Evolutionary conservation across 805 yeast genomes (phyloP).

Genomic region (Saccharomyces paradoxus): DNA sequence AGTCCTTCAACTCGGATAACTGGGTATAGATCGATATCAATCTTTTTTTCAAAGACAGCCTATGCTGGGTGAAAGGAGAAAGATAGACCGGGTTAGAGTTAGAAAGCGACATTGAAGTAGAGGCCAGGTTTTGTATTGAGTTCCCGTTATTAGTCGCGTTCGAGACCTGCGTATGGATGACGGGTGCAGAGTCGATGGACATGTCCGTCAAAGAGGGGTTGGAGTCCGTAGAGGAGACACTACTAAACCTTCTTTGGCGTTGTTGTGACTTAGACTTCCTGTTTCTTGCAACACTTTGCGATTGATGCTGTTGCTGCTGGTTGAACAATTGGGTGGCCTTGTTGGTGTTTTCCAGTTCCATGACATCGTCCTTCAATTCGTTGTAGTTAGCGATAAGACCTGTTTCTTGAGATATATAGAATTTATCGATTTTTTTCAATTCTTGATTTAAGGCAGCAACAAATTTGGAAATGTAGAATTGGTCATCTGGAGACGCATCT

Average conservation of each 20-base stretch:
- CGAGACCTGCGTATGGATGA: not conserved
- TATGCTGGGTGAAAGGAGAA: slow-evolving; percentile 23
- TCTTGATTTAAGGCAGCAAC: slow-evolving; percentile 69
- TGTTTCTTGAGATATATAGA: slow-evolving; percentile 60
- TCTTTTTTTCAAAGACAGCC: slow-evolving; percentile 59
- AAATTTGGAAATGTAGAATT: slow-evolving; percentile 50
- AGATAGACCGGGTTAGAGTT: slow-evolving; percentile 1
- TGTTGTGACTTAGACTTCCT: slow-evolving; percentile 4
- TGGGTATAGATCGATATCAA: slow-evolving; percentile 59
- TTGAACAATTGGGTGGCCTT: not conserved
- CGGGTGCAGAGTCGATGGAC: not conserved
- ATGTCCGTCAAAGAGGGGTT: not conserved
- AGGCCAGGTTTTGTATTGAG: not conserved
- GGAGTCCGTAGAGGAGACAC: slow-evolving; percentile 2
- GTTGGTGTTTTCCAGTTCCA: slow-evolving; percentile 42
- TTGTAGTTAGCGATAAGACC: slow-evolving; percentile 35
- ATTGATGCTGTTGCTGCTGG: slow-evolving; percentile 7
- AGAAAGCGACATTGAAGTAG: not conserved
- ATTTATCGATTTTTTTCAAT: slow-evolving; percentile 63
- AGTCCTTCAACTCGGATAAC: slow-evolving; percentile 76
- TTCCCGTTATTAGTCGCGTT: not conserved
- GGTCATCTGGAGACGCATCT: slow-evolving; percentile 28
- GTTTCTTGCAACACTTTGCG: slow-evolving; percentile 10
- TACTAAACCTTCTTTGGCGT: slow-evolving; percentile 7
- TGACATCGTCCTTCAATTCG: slow-evolving; percentile 52